phyloP scores from a whole-genome alignment of 805 yeast species.

The Naumovozyma castellii region DNA sequence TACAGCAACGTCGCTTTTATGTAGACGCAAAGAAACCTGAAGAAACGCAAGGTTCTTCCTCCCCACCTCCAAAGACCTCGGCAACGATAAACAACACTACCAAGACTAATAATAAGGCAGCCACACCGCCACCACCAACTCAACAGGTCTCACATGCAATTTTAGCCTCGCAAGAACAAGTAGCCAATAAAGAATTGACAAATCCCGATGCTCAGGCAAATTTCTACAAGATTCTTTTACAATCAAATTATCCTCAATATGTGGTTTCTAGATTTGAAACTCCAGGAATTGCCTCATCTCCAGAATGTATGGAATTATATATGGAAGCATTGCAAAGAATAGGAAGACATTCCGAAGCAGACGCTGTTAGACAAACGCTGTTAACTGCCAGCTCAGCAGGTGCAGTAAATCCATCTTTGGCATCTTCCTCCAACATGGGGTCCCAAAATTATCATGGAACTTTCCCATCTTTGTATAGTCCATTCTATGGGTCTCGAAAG shows the following conservation, averaged over 20 bases:
- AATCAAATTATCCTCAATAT: slow-evolving; percentile 86
- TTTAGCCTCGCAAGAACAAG: slow-evolving; percentile 62
- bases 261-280: slow-evolving; percentile 92
- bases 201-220: slow-evolving; percentile 72
- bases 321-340: slow-evolving; percentile 68
- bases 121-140: not conserved
- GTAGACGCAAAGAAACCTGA: not conserved
- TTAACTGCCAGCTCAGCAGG: slow-evolving; percentile 32
- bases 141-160: slow-evolving; percentile 27
- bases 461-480: slow-evolving; percentile 27
- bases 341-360: slow-evolving; percentile 75
- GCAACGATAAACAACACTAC: not conserved
- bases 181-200: slow-evolving; percentile 68
- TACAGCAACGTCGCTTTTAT: not conserved
- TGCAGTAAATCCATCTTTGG: slow-evolving; percentile 25
- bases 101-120: not conserved
- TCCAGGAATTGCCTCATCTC: slow-evolving; percentile 78
- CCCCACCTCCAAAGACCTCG: not conserved
- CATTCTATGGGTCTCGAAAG: slow-evolving; percentile 47
- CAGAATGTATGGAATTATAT: slow-evolving; percentile 71
- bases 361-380: slow-evolving; percentile 44
- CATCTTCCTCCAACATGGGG: slow-evolving; percentile 17
- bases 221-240: slow-evolving; percentile 66
- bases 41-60: not conserved
- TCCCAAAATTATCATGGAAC: slow-evolving; percentile 20